Evolutionary conservation across 2,329 filamentous ascomycete genomes (phyloP).

Genomic region (Metarhizium robertsii): DNA sequence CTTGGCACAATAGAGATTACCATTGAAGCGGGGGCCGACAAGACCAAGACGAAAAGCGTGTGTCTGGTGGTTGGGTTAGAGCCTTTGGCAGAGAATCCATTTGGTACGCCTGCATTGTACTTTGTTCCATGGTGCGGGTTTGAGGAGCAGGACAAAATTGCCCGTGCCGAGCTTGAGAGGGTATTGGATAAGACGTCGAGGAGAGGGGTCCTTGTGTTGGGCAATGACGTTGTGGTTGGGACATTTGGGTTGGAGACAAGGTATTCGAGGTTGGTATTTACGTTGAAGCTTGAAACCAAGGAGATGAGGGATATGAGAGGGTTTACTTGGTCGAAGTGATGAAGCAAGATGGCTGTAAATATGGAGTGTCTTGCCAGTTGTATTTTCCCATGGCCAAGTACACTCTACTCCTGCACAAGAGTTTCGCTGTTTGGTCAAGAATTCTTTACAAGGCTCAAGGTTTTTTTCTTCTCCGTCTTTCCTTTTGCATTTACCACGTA

Average conservation of each 20-base stretch:
- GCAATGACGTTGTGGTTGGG: neutral
- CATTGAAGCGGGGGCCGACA: no score
- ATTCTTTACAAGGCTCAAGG: no score
- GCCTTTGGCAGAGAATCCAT: no score
- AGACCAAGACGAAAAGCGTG: no score
- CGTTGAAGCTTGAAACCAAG: conserved; percentile 7
- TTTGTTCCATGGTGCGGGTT: conserved; percentile 14
- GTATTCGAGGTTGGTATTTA: conserved; percentile 16
- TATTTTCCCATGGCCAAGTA: no score
- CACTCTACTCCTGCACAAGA: no score
- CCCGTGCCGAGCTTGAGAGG: conserved; percentile 9
- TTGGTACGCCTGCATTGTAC: no score
- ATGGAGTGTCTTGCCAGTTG: neutral
- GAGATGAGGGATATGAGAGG: conserved; percentile 8
- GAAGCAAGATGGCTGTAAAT: neutral
- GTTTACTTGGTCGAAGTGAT: conserved; percentile 4
- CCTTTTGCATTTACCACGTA: no score
- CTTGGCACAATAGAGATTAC: no score
- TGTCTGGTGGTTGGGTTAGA: no score
- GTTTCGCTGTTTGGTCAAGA: no score
- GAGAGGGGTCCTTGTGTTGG: neutral
- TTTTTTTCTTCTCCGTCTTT: no score
- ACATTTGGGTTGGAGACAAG: neutral
- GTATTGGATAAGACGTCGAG: conserved; percentile 3
- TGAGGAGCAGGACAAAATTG: conserved; percentile 11